Conservation (phyloP, 139 green algal species). For the Dunaliella sp. region DNA sequence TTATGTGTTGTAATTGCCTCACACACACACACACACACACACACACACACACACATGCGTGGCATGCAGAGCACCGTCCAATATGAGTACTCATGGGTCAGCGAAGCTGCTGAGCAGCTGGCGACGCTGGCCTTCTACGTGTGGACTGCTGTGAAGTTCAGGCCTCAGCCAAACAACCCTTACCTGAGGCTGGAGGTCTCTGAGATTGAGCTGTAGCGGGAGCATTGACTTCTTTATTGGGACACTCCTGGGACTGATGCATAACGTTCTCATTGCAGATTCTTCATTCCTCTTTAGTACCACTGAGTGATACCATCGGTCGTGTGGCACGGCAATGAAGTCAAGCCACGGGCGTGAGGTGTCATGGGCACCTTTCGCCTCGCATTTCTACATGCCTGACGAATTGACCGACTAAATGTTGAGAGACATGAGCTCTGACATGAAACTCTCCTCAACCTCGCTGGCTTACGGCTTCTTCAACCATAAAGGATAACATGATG, state of each 20-base stretch:
- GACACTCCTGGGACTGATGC: neutral
- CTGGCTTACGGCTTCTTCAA: no score
- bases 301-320: no score
- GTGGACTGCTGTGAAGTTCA: constrained; percentile 80
- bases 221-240: neutral
- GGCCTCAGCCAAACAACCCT: constrained; percentile 56
- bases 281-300: no score
- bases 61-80: constrained; percentile 52
- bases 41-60: no score
- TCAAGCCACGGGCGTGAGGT: neutral
- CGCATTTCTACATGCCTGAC: neutral
- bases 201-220: neutral
- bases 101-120: constrained; percentile 64
- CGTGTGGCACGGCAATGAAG: neutral
- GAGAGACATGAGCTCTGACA: no score
- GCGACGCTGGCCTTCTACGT: constrained; percentile 91
- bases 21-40: no score
- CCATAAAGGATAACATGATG: no score
- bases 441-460: no score
- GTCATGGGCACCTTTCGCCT: neutral
- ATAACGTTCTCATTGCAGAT: neutral
- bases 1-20: no score
- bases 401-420: no score
- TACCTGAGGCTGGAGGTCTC: constrained; percentile 62
- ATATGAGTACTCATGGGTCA: constrained; percentile 79